phyloP scores from a whole-genome alignment of 495 filamentous ascomycete species.

The Penicillium herquei region DNA sequence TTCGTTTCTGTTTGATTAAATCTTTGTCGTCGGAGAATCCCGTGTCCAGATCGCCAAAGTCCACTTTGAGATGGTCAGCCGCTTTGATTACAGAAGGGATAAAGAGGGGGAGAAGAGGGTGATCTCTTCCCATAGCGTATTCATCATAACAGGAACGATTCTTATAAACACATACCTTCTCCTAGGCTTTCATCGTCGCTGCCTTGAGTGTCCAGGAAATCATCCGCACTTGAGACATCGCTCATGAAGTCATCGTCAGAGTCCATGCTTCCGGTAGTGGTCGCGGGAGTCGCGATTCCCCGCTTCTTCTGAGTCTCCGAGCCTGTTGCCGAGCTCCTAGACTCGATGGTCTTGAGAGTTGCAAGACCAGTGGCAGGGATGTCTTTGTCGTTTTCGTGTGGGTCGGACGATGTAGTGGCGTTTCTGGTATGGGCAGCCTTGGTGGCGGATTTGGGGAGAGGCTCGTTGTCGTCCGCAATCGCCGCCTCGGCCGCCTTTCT shows the following conservation, averaged over 20 bases:
- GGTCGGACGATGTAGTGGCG: conserved; percentile 22
- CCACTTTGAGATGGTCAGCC: conserved; percentile 32
- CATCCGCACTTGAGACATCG: conserved; percentile 74
- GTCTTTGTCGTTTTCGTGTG: background rate
- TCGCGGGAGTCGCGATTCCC: conserved; percentile 46
- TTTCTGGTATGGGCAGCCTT: conserved; percentile 28
- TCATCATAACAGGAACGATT: no score
- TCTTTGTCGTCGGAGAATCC: conserved; percentile 80
- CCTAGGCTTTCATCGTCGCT: conserved; percentile 78
- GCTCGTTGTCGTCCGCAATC: conserved; percentile 47
- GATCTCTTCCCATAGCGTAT: conserved; percentile 18
- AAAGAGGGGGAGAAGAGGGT: background rate
- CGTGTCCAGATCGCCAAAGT: conserved; percentile 74
- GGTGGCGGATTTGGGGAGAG: conserved; percentile 35
- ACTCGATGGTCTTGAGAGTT: conserved; percentile 9
- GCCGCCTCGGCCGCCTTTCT: conserved; percentile 86
- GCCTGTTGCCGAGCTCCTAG: conserved; percentile 7
- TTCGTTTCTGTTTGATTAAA: conserved; percentile 61
- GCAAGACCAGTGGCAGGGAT: conserved; percentile 1
- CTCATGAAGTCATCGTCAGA: conserved; percentile 97
- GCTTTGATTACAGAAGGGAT: background rate
- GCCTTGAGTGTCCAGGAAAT: conserved; percentile 62
- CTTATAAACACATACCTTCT: conserved; percentile 53
- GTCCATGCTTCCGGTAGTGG: conserved; percentile 66
- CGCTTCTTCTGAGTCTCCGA: conserved; percentile 13